A percentile compares a stretch with the other conserved stretches of the same genome.
Conservation (phyloP, 257 asterid species). For the Galeopsis tetrahit region DNA sequence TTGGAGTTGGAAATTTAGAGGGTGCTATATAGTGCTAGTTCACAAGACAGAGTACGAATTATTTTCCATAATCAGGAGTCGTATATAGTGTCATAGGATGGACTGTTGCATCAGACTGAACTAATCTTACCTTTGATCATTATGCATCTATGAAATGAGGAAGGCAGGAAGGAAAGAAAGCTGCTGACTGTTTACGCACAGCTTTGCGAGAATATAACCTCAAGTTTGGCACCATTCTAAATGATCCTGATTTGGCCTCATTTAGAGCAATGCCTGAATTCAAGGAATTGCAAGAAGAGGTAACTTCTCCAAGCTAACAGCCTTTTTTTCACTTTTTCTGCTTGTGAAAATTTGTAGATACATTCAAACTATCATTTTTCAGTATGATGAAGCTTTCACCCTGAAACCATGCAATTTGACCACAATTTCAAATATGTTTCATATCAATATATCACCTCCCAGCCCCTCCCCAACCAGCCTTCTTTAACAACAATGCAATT, state of each 20-base stretch:
- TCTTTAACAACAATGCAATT: not conserved
- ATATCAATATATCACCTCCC: not conserved
- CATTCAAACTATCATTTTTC: conserved; percentile 8
- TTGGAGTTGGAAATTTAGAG: conserved; percentile 12
- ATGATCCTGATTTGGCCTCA: conserved; percentile 98
- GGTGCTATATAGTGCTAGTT: not conserved
- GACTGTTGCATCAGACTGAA: conserved; percentile 23
- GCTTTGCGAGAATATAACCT: conserved; percentile 86
- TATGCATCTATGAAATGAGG: conserved; percentile 40
- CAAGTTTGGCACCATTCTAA: conserved; percentile 87
- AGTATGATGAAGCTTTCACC: conserved; percentile 1
- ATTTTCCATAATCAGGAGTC: not conserved
- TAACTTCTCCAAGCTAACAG: conserved; percentile 38
- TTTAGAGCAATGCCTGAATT: conserved; percentile 92
- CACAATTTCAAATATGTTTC: conserved; percentile 2
- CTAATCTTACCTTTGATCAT: conserved; percentile 15
- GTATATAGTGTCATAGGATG: conserved; percentile 1
- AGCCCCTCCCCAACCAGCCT: not conserved
- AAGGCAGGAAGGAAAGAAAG: conserved; percentile 92
- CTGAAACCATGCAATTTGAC: conserved; percentile 16
- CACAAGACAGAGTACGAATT: not conserved
- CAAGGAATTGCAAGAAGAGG: conserved; percentile 97
- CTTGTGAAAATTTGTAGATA: conserved; percentile 16
- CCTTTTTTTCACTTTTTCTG: not conserved
- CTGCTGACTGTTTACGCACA: conserved; percentile 87